Percentiles rank a stretch among this genome's conserved stretches.
Conservation (phyloP, 495 filamentous ascomycete species). For the Aspergillus wentii region DNA sequence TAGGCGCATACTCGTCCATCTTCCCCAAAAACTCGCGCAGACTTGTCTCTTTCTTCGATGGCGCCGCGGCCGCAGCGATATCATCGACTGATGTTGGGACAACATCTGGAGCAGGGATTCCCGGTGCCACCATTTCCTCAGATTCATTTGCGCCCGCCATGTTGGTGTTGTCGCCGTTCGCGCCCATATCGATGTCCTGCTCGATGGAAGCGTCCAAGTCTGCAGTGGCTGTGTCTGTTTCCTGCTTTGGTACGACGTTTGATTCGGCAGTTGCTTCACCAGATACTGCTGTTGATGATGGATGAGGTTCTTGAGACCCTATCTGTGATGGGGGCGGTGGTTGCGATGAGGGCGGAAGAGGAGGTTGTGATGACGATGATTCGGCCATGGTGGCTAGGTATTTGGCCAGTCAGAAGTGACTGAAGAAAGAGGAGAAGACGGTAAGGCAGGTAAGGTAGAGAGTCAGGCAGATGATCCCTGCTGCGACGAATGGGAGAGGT, state of each 20-base stretch:
- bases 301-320: conserved; percentile 9
- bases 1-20: conserved; percentile 98
- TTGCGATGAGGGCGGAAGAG: conserved; percentile 12
- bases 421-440: conserved; percentile 1
- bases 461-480: neutral
- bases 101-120: conserved; percentile 14
- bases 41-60: conserved; percentile 83
- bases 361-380: conserved; percentile 17
- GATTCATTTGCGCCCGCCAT: conserved; percentile 12
- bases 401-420: conserved; percentile 1
- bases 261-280: conserved; percentile 10
- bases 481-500: neutral
- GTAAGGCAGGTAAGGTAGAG: neutral
- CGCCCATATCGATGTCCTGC: conserved; percentile 41
- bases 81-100: conserved; percentile 18
- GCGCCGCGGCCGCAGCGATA: conserved; percentile 36
- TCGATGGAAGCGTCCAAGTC: conserved; percentile 36
- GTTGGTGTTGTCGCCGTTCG: conserved; percentile 9
- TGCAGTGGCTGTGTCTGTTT: conserved; percentile 14
- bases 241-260: conserved; percentile 27
- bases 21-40: conserved; percentile 86
- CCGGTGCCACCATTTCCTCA: conserved; percentile 13
- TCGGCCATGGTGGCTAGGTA: conserved; percentile 20
- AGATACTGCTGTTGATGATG: conserved; percentile 9
- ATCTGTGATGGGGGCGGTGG: conserved; percentile 8